Conservation (phyloP, 495 filamentous ascomycete genomes). For the Talaromyces adpressus region DNA sequence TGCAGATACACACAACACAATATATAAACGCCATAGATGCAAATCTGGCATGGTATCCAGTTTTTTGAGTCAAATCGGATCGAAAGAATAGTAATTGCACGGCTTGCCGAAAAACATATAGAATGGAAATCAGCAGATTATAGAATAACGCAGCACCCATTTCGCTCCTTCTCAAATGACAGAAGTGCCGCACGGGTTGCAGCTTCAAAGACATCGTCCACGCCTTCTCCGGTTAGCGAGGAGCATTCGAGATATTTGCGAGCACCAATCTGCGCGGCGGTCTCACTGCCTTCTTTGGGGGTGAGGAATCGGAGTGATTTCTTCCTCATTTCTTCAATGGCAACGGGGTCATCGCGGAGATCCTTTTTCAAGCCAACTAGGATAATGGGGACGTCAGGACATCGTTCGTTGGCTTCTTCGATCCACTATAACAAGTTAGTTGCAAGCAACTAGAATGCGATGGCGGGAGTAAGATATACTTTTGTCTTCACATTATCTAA, state of each 20-base stretch:
- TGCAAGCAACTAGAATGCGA: neutral
- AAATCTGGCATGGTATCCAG: neutral
- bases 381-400: slow-evolving; percentile 89
- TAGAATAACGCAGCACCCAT: slow-evolving; percentile 83
- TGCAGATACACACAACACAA: neutral
- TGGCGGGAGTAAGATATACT: slow-evolving; percentile 23
- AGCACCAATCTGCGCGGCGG: slow-evolving; percentile 78
- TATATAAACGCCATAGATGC: slow-evolving; percentile 1
- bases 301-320: slow-evolving; percentile 83
- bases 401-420: slow-evolving; percentile 91
- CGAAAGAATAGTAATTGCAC: neutral
- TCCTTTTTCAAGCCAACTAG: slow-evolving; percentile 98
- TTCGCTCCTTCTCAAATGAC: slow-evolving; percentile 82
- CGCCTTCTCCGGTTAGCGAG: slow-evolving; percentile 91
- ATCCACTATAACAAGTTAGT: slow-evolving; percentile 63
- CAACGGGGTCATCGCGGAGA: slow-evolving; percentile 86
- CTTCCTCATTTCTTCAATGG: slow-evolving; percentile 96
- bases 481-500: slow-evolving; percentile 98
- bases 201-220: slow-evolving; percentile 98
- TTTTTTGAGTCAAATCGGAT: neutral
- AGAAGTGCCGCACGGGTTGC: slow-evolving; percentile 92
- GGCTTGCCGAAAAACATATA: neutral
- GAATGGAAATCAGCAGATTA: slow-evolving; percentile 34
- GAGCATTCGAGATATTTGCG: slow-evolving; percentile 97
- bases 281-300: slow-evolving; percentile 69